These are phyloP conservation scores for Tillandsia fasciculata DNA, from an alignment of 176 grass and related monocot genomes.

Conservation along the genomic window DNA sequence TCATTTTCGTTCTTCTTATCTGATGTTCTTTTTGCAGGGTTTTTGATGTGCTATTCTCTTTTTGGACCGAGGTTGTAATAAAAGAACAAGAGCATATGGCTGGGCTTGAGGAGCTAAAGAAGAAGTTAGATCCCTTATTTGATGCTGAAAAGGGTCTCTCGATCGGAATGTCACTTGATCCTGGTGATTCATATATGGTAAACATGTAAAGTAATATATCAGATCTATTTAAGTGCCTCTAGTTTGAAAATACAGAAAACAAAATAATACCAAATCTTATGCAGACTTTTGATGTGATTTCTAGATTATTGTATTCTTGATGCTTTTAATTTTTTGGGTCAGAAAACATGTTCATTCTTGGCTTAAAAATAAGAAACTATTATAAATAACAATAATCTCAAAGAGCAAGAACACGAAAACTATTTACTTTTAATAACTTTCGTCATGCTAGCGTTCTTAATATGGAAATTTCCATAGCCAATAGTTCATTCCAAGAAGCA, in stretches of 20 bases:
- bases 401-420: no score
- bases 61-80: not conserved
- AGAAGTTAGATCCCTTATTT: constrained; percentile 77
- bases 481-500: not conserved
- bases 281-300: no score
- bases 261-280: no score
- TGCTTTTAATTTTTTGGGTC: not conserved
- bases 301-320: not conserved
- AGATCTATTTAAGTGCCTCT: no score
- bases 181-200: constrained; percentile 61
- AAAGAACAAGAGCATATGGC: constrained; percentile 33
- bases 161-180: constrained; percentile 27
- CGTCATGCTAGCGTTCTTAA: not conserved
- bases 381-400: no score
- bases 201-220: not conserved
- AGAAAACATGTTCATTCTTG: not conserved
- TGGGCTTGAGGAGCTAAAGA: constrained; percentile 83
- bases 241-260: no score
- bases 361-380: not conserved
- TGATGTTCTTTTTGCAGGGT: not conserved
- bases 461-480: not conserved
- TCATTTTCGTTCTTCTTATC: not conserved
- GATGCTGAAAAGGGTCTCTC: constrained; percentile 37
- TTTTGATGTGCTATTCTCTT: not conserved
- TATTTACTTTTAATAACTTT: no score